A percentile compares a stretch with the other conserved stretches of the same genome.
Evolutionary conservation across 306 rosid genomes (phyloP).

Genomic region (Fagus sylvatica): DNA sequence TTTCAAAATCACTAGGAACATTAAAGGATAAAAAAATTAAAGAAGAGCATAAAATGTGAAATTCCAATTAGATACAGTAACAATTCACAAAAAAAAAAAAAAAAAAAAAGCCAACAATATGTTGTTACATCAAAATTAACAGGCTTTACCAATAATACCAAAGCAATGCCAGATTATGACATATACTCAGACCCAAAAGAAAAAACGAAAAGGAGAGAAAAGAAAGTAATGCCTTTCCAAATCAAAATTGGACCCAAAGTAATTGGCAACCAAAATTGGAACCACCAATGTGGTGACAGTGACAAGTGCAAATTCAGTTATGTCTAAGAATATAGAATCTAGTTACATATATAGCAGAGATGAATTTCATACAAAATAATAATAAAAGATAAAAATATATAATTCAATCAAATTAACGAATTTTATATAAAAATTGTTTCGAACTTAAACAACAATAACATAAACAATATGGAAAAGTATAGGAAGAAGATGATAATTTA

Average conservation of each 20-base stretch:
- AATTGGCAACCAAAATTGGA: constrained; percentile 18
- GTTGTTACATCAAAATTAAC: neutral
- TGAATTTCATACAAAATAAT: constrained; percentile 3
- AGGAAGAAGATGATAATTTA: constrained; percentile 5
- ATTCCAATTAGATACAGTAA: neutral
- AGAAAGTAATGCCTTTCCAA: neutral
- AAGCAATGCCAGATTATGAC: neutral
- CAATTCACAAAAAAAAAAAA: neutral
- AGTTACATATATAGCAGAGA: constrained; percentile 23
- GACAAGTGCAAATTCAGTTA: neutral
- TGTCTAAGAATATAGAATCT: neutral
- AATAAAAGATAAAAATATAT: neutral
- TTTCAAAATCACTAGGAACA: neutral
- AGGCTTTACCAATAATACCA: neutral
- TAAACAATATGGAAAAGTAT: constrained; percentile 8
- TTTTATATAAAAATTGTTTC: neutral
- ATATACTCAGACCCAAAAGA: neutral
- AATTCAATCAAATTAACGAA: neutral
- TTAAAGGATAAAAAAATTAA: neutral
- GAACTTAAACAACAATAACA: neutral
- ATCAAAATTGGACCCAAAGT: constrained; percentile 2
- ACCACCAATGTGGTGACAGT: constrained; percentile 11
- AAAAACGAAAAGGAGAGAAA: neutral
- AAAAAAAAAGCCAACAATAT: neutral
- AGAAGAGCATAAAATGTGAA: neutral